Base-by-base conservation (phyloP, 2,329 filamentous ascomycete species). In the Fusarium clavum region DNA sequence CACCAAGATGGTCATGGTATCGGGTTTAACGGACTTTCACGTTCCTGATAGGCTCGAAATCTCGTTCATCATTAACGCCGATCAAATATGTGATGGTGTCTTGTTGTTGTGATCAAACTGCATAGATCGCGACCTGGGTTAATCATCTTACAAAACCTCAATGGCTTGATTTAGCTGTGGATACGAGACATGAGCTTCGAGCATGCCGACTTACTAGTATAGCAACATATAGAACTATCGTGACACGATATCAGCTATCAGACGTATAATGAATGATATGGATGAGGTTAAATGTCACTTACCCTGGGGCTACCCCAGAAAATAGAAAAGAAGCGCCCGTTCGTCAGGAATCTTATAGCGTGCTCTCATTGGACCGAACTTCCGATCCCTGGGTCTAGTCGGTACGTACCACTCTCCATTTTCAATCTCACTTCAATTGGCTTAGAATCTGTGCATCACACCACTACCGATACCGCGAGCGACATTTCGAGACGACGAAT, bases 401-500 rank as follows among this genome's bases (percentile, higher is more conserved):
- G 56, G 54, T 66, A 66, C 63, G 63, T 66, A 66, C 47, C 43
- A 18, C 9, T 24, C 59, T 57, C 34, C 61, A 64, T 63, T 46
- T 29, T 40, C 30, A 27, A 48, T 56, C 41, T 38, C 16, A 34
- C 40, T 55, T 60, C 52, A 48, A 55, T 67, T 69, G 52, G 45
- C 29, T 29, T 40, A 57, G 54, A 55, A 61, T 48, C 60, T 55
- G 29, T 45, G 48, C 61, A 74, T 75, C 73, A 74, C 52, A 74
- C 71, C 64, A 74, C 71, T 56, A 63, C 49, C 64, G 49, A 48
- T 47, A 57, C 53, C 32, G 34, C 63, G 63, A 71, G 61, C 66
- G 66, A 66, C 73, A 73, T 74, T 68, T 55, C 43, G 65, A 53
- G 38, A 68, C 64, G 29, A 76, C 71, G 46, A 73, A 76, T 73